These are phyloP conservation scores for Calycina herbarum DNA, from an alignment of 2,329 filamentous ascomycete species.

Conservation along the genomic window DNA sequence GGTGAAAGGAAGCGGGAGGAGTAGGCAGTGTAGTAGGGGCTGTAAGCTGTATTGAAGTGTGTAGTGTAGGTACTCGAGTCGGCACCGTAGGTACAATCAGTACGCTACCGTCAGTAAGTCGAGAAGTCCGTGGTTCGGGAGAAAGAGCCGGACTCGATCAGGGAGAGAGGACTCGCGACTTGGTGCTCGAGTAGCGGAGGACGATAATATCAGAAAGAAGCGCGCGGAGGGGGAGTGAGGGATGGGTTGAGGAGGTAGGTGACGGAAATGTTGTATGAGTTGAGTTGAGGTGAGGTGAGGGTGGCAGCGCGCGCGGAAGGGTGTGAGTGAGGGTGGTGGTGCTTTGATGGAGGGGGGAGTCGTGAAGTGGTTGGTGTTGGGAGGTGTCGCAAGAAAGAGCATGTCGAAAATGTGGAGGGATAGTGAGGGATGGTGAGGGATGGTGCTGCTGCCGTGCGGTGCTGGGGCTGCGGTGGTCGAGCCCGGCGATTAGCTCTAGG, in stretches of 20 bases:
- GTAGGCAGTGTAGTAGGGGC: not conserved
- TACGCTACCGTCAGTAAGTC: not conserved
- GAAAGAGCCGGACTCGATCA: not conserved
- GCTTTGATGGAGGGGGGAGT: not conserved
- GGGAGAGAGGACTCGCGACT: not conserved
- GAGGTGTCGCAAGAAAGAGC: constrained; percentile 3
- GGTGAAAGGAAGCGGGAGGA: constrained; percentile 1
- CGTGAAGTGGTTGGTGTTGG: not conserved
- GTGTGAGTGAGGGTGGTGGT: not conserved
- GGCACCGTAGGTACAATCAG: not conserved
- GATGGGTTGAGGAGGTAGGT: not conserved
- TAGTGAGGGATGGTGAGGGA: not conserved
- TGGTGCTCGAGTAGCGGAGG: not conserved
- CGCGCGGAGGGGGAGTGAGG: not conserved
- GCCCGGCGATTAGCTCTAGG: not conserved
- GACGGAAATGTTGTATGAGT: constrained; percentile 1
- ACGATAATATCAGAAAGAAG: not conserved
- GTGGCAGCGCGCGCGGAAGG: not conserved
- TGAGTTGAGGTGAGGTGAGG: not conserved
- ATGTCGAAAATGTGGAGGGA: not conserved
- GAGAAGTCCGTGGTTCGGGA: not conserved
- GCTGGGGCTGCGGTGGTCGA: not conserved
- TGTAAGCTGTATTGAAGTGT: not conserved
- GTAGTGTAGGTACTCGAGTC: not conserved
- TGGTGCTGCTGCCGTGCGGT: not conserved